Conservation (phyloP, 352 stramenopile genomes). For the Globisporangium parvum region DNA sequence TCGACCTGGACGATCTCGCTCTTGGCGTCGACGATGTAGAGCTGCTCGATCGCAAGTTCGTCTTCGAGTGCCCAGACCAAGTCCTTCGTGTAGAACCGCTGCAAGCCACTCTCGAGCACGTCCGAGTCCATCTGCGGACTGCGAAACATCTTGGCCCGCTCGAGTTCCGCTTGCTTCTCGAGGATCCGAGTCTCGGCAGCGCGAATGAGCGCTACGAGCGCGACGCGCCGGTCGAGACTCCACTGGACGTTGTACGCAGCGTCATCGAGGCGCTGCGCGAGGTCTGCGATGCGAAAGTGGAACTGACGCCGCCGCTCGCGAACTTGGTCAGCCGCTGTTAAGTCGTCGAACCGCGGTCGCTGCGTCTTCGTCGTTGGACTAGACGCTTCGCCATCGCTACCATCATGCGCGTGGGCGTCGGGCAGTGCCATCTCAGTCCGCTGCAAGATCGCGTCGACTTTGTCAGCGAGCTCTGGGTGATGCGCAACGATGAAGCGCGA, state of each 20-base stretch:
- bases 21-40: conserved; percentile 82
- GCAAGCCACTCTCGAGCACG: conserved; percentile 59
- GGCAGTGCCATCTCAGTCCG: conserved; percentile 6
- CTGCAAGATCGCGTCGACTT: conserved; percentile 46
- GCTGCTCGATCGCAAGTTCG: conserved; percentile 78
- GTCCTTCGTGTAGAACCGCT: conserved; percentile 76
- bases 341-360: conserved; percentile 32
- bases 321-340: conserved; percentile 45
- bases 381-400: not conserved
- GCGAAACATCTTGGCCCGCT: conserved; percentile 59
- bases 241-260: conserved; percentile 75
- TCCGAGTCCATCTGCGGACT: conserved; percentile 78
- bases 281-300: conserved; percentile 64
- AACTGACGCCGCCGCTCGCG: conserved; percentile 60
- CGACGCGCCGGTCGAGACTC: conserved; percentile 59
- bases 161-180: conserved; percentile 76
- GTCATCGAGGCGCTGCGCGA: conserved; percentile 45
- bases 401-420: not conserved
- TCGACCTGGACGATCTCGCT: conserved; percentile 62
- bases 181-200: conserved; percentile 57
- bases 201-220: conserved; percentile 67
- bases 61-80: conserved; percentile 67
- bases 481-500: conserved; percentile 55
- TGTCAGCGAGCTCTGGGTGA: conserved; percentile 40
- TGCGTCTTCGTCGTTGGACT: conserved; percentile 11